phyloP scores from a whole-genome alignment of 805 yeast genomes.

The Candida fluviatilis region DNA sequence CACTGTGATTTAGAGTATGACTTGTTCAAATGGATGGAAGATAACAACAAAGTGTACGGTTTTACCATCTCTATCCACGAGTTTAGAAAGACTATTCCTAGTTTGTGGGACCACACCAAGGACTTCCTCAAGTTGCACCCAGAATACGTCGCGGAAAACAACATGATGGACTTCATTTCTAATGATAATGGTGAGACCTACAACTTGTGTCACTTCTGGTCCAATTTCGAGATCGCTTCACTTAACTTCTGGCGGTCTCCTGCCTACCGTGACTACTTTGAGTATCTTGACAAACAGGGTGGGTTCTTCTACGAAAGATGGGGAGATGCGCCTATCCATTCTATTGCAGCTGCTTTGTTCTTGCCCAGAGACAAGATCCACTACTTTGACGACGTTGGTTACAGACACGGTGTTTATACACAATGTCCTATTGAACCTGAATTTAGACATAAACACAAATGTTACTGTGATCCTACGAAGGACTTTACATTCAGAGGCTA shows the following conservation, averaged over 20 bases:
- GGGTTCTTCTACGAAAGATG: slow-evolving; percentile 93
- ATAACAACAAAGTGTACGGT: slow-evolving; percentile 75
- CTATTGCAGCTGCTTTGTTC: slow-evolving; percentile 80
- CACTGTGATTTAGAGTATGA: slow-evolving; percentile 84
- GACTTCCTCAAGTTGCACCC: slow-evolving; percentile 61
- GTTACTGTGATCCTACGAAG: slow-evolving; percentile 69
- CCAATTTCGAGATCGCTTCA: slow-evolving; percentile 80
- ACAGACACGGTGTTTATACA: slow-evolving; percentile 75
- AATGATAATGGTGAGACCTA: slow-evolving; percentile 66
- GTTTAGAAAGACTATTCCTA: slow-evolving; percentile 79
- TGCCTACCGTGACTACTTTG: slow-evolving; percentile 68
- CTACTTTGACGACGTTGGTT: slow-evolving; percentile 79
- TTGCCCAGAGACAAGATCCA: slow-evolving; percentile 67
- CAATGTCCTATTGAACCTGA: slow-evolving; percentile 70
- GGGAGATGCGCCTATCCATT: slow-evolving; percentile 95
- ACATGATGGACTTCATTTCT: slow-evolving; percentile 65
- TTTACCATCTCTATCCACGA: slow-evolving; percentile 83
- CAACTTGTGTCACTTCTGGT: slow-evolving; percentile 88
- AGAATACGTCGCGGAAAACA: slow-evolving; percentile 55
- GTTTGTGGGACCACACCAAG: slow-evolving; percentile 76
- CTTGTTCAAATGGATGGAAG: slow-evolving; percentile 77
- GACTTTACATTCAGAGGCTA: slow-evolving; percentile 69
- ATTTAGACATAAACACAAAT: slow-evolving; percentile 52
- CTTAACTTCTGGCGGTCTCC: slow-evolving; percentile 71
- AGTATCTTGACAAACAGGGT: slow-evolving; percentile 71